A percentile compares a stretch with the other conserved stretches of the same genome.
Evolutionary conservation across 331 rosid genomes (phyloP).

Genomic region (Quercus phellos): DNA sequence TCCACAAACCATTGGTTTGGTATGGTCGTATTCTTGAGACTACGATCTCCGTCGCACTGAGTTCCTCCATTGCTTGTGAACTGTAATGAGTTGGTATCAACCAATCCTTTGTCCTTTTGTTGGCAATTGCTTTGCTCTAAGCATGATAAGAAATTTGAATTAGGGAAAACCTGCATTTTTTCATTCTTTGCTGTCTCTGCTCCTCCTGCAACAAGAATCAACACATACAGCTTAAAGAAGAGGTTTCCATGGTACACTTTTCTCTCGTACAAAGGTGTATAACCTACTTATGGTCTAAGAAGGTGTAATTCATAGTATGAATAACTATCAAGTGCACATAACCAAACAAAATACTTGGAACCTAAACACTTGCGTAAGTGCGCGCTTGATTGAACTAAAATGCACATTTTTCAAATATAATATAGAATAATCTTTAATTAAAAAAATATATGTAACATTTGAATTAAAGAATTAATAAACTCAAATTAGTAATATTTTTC

Average conservation of each 20-base stretch:
- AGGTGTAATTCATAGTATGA: no score
- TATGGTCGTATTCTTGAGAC: constrained; percentile 5
- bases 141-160: constrained; percentile 8
- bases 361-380: no score
- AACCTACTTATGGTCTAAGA: no score
- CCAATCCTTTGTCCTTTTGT: background rate
- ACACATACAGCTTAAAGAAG: background rate
- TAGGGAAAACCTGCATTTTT: background rate
- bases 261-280: no score
- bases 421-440: no score
- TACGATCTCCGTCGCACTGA: constrained; percentile 15
- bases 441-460: no score
- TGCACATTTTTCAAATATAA: no score
- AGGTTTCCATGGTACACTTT: background rate
- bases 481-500: no score
- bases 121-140: constrained; percentile 4
- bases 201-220: constrained; percentile 8
- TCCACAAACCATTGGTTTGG: constrained; percentile 32
- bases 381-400: no score
- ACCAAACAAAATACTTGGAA: no score
- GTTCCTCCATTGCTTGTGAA: background rate
- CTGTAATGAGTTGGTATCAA: background rate
- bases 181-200: constrained; percentile 27
- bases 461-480: no score
- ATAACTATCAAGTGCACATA: no score